A percentile compares a stretch with the other conserved stretches of the same genome.
Evolutionary conservation across 1,284 basidiomycete genomes (phyloP).

Genomic region (Boletus semigastroideus): DNA sequence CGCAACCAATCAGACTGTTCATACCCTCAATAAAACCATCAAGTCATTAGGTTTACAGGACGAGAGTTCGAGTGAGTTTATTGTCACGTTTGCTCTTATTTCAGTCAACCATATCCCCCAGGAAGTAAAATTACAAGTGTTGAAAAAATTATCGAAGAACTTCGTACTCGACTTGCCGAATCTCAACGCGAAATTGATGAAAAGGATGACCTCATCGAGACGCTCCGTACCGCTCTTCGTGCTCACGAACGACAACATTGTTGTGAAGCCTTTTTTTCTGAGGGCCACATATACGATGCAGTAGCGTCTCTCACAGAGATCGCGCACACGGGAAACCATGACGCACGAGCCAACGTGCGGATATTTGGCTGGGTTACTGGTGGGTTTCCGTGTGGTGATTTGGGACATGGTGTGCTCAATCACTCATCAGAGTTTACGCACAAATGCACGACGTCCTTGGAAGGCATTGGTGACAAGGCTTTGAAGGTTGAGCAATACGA

Average conservation of each 20-base stretch:
- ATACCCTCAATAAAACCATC: background rate
- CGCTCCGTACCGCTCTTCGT: background rate
- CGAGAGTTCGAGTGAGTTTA: slow-evolving; percentile 1
- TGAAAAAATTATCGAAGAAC: background rate
- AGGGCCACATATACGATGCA: slow-evolving; percentile 2
- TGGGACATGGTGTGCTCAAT: background rate
- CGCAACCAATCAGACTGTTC: background rate
- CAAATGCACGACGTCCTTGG: background rate
- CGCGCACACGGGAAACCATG: too few relatives aligned
- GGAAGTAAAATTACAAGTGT: background rate
- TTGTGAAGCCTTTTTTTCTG: background rate
- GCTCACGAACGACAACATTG: slow-evolving; percentile 2
- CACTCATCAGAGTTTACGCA: background rate
- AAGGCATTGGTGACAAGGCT: background rate
- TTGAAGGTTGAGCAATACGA: background rate
- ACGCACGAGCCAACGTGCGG: background rate
- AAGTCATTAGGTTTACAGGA: background rate
- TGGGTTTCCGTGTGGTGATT: background rate
- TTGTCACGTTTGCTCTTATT: background rate
- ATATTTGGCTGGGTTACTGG: background rate
- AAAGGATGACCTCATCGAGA: background rate
- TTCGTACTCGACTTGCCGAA: background rate
- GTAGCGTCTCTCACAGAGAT: slow-evolving; percentile 1
- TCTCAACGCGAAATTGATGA: background rate
- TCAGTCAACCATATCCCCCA: background rate